These are phyloP conservation scores for Xylaria sp. DNA, from an alignment of 2,329 filamentous ascomycete species.

Conservation along the genomic window DNA sequence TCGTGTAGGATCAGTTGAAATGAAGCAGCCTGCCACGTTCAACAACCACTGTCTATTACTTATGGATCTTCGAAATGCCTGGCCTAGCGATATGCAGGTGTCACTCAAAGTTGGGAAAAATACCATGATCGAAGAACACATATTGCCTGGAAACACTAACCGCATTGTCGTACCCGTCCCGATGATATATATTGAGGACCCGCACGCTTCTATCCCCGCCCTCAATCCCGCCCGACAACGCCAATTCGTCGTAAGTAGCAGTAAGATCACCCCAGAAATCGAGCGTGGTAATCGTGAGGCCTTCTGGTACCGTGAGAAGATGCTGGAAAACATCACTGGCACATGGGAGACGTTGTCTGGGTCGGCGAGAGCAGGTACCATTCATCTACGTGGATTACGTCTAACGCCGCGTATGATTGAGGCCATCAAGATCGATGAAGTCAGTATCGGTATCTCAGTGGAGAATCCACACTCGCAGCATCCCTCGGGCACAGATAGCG, in stretches of 20 bases:
- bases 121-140: conserved; percentile 57
- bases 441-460: conserved; percentile 70
- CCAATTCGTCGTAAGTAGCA: conserved; percentile 89
- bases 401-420: conserved; percentile 82
- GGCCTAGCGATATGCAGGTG: conserved; percentile 79
- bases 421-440: conserved; percentile 78
- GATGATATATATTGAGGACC: conserved; percentile 76
- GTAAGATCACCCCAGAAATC: conserved; percentile 77
- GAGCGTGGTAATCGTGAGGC: conserved; percentile 80
- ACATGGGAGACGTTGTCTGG: conserved; percentile 69
- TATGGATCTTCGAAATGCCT: conserved; percentile 86
- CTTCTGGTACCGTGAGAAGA: conserved; percentile 89
- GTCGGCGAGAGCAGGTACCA: conserved; percentile 63
- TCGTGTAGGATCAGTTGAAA: conserved; percentile 45
- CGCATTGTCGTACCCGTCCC: conserved; percentile 78
- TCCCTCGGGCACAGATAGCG: conserved; percentile 19
- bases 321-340: conserved; percentile 73
- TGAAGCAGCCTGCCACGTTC: conserved; percentile 47
- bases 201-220: conserved; percentile 77
- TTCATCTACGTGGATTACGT: conserved; percentile 79
- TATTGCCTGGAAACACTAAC: conserved; percentile 71
- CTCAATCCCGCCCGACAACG: conserved; percentile 81
- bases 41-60: conserved; percentile 79
- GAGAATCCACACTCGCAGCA: conserved; percentile 34
- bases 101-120: conserved; percentile 62